Conservation (phyloP, 2,329 filamentous ascomycete species). For the Arachnomyces sp. region DNA sequence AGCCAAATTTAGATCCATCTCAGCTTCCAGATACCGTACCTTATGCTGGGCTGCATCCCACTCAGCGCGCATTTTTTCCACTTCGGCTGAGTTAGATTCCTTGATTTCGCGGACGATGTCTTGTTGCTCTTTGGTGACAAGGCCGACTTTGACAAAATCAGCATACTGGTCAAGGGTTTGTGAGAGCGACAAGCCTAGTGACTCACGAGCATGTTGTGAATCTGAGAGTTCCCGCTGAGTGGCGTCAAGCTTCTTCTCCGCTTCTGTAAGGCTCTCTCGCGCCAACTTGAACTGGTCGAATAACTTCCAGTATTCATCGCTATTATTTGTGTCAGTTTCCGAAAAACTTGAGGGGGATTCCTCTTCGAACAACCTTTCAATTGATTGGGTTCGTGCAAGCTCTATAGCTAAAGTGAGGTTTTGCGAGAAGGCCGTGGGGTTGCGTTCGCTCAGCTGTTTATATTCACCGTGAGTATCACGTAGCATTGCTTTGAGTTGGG, state of each 20-base stretch:
- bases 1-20: conserved; percentile 31
- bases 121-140: conserved; percentile 30
- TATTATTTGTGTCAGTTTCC: conserved; percentile 15
- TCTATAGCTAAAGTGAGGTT: conserved; percentile 24
- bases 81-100: conserved; percentile 27
- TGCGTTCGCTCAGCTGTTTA: conserved; percentile 18
- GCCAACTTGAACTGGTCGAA: conserved; percentile 31
- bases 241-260: conserved; percentile 28
- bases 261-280: conserved; percentile 31
- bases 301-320: conserved; percentile 35
- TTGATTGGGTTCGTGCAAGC: conserved; percentile 26
- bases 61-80: conserved; percentile 26
- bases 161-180: conserved; percentile 4
- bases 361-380: conserved; percentile 27
- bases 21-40: conserved; percentile 31
- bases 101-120: conserved; percentile 32
- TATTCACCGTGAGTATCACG: conserved; percentile 10
- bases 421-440: conserved; percentile 27
- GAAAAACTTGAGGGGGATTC: neutral
- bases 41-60: conserved; percentile 28
- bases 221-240: conserved; percentile 30
- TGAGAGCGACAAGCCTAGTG: neutral
- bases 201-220: conserved; percentile 30
- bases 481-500: neutral
- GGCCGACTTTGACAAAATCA: conserved; percentile 24